These are phyloP conservation scores for Lentinus polychrous DNA, from an alignment of 1,284 basidiomycete genomes.

Conservation along the genomic window DNA sequence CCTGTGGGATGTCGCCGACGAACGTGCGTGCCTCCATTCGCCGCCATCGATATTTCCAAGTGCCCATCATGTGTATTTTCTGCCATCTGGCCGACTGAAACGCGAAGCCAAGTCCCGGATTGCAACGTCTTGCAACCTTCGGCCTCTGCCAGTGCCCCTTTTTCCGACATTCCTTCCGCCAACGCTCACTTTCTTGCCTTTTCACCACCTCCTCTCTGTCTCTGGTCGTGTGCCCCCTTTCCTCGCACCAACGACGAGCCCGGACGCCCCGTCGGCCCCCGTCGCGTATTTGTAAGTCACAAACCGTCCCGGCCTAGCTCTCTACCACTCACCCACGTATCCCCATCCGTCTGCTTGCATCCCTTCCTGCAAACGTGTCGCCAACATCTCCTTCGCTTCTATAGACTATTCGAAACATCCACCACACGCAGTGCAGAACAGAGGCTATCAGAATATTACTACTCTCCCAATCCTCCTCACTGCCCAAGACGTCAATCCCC, in stretches of 20 bases:
- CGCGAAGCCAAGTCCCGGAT: neutral
- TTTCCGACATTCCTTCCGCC: neutral
- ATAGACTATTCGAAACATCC: slow-evolving; percentile 5
- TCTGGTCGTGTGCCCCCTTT: slow-evolving; percentile 22
- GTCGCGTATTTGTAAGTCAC: no score
- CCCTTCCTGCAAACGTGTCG: slow-evolving; percentile 9
- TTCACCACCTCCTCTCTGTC: slow-evolving; percentile 4
- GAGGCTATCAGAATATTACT: neutral
- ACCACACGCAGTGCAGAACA: neutral
- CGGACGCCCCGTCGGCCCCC: neutral
- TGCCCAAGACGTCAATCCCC: slow-evolving; percentile 12
- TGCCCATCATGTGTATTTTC: no score
- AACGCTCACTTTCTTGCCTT: neutral
- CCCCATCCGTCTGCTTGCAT: no score
- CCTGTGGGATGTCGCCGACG: slow-evolving; percentile 15
- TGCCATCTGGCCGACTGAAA: neutral
- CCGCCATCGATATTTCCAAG: no score
- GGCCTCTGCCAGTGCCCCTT: neutral
- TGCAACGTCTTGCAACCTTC: neutral
- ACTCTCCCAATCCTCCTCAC: slow-evolving; percentile 6
- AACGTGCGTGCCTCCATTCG: slow-evolving; percentile 40
- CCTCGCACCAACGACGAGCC: slow-evolving; percentile 3
- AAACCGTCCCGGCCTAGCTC: neutral
- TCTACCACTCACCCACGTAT: neutral
- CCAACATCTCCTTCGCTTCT: slow-evolving; percentile 12